These are phyloP conservation scores for Colletotrichum scovillei DNA, from an alignment of 2,329 filamentous ascomycete species.

Conservation along the genomic window DNA sequence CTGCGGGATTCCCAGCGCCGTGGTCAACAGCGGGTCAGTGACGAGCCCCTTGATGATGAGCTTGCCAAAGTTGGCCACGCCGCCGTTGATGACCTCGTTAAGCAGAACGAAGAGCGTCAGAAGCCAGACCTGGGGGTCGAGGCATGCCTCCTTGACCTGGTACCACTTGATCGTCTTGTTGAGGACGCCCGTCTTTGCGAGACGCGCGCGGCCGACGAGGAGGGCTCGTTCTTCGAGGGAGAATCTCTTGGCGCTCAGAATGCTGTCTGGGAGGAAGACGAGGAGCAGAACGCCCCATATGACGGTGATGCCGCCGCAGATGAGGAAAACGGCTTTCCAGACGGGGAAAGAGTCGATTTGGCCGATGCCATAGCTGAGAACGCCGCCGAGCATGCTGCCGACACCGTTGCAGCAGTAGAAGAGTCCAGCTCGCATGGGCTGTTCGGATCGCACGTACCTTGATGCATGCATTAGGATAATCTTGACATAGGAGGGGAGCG, in stretches of 20 bases:
- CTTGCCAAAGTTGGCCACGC: constrained; percentile 49
- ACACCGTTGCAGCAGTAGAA: constrained; percentile 59
- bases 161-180: constrained; percentile 59
- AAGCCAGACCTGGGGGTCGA: constrained; percentile 70
- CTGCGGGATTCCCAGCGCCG: constrained; percentile 64
- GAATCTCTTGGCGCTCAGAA: constrained; percentile 71
- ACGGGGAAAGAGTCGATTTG: constrained; percentile 63
- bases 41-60: constrained; percentile 48
- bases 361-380: constrained; percentile 69
- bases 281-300: constrained; percentile 67
- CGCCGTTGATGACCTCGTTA: constrained; percentile 58
- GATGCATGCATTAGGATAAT: constrained; percentile 4
- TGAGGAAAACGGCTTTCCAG: constrained; percentile 70
- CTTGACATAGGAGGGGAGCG: too few relatives aligned
- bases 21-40: constrained; percentile 51
- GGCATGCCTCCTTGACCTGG: constrained; percentile 59
- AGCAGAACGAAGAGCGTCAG: constrained; percentile 62
- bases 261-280: constrained; percentile 70
- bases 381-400: constrained; percentile 70
- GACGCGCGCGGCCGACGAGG: constrained; percentile 62
- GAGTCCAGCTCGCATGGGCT: constrained; percentile 58
- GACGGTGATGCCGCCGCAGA: constrained; percentile 66
- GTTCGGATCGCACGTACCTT: constrained; percentile 56
- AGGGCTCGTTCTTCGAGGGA: constrained; percentile 65
- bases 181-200: constrained; percentile 60